Evolutionary conservation across 768 basidiomycete genomes (phyloP), one percentile per base, ranked within the genome.

Genomic region (Lentinus brumalis): DNA sequence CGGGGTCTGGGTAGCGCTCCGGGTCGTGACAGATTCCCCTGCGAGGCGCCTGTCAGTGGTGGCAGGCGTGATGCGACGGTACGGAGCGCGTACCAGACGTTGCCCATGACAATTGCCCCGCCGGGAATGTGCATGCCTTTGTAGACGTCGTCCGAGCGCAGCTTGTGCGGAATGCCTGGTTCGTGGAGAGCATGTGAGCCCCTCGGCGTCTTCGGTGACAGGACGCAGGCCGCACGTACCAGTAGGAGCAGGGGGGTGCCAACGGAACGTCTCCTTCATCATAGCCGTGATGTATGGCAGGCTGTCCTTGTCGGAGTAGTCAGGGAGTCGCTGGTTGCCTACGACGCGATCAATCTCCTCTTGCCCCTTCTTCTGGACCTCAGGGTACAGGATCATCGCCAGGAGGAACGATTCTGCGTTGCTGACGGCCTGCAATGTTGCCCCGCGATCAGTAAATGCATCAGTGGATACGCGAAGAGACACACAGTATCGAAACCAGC

Each of bases 101-200:
- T 69, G 6, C 61, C 62, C 31, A 70, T 61, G 5, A 67, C 60
- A 3, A 57, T 64, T 6, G 62, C 61, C n/a, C 65, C 69, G 11
- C 55, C 58, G n/a, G 70, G 69, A 16, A 71, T 61, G 31, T 66
- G 58, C 29, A 51, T 57, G 14, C 66, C 66, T 6, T 64, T 49
- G 52, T 70, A 73, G 15, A 45, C 57, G 50, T 69, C 70, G 50
- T 71, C 69, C 56, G 65, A 56, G 10, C 31, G 61, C 7, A 64
- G 40, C 4, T 38, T 29, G 50, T 70, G 69, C 12, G 69, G 62
- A 16, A 63, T 53, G 2, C 65, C 64, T 65, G 44, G 47, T 50
- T 15, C 31, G 12, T 16, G 26, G 49, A 56, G 31, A 18, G 26
- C 40, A 31, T 47, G 44, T 21, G 31, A 35, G 44, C 30, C 32